Percentiles rank a stretch among this genome's conserved stretches.
phyloP scores from a whole-genome alignment of 1,139 yeast species.

The Taiozyma onychis region DNA sequence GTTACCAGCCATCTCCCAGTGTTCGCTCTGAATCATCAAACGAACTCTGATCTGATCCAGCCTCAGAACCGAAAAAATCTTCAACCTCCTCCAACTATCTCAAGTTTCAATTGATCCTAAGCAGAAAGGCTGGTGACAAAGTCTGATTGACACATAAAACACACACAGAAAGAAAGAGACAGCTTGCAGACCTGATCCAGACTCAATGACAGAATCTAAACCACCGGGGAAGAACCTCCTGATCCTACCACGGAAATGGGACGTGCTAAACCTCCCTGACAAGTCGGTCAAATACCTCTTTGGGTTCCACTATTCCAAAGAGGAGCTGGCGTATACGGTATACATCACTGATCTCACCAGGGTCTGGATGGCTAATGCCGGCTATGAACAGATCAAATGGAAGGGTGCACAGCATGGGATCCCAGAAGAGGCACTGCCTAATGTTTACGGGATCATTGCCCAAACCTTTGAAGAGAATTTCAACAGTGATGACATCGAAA shows the following conservation, averaged over 20 bases:
- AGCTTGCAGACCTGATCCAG: background rate
- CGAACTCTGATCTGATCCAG: background rate
- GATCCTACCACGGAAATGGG: constrained; percentile 20
- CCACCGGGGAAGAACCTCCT: background rate
- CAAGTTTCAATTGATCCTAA: background rate
- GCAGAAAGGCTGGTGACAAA: background rate
- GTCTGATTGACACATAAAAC: background rate
- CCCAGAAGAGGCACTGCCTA: constrained; percentile 7
- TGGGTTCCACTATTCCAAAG: constrained; percentile 15
- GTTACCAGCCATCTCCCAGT: background rate
- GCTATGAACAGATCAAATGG: constrained; percentile 9
- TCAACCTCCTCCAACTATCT: background rate
- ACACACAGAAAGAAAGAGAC: background rate
- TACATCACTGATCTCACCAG: constrained; percentile 20
- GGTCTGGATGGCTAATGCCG: constrained; percentile 21
- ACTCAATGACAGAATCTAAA: background rate
- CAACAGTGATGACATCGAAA: constrained; percentile 6
- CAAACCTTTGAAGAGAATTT: constrained; percentile 13
- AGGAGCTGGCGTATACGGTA: constrained; percentile 8
- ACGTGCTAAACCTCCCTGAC: constrained; percentile 7
- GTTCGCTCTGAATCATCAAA: background rate
- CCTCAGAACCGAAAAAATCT: background rate
- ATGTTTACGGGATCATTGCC: constrained; percentile 7
- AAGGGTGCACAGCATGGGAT: constrained; percentile 16
- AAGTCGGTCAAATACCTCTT: constrained; percentile 10